phyloP scores from a whole-genome alignment of 2,329 filamentous ascomycete species.

The Clarireedia paspali region DNA sequence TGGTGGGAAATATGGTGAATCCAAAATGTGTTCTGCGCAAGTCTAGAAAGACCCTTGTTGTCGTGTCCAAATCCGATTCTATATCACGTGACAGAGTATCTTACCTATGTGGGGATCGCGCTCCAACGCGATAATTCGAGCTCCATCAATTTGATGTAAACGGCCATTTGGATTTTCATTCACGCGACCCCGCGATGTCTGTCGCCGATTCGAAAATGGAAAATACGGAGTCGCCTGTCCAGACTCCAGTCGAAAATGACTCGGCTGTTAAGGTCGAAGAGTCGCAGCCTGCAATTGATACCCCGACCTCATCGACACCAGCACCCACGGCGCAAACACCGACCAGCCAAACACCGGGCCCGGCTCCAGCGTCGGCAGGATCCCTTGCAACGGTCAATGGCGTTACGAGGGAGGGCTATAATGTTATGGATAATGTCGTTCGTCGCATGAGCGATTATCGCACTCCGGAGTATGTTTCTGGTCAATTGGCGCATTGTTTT shows the following conservation, averaged over 20 bases:
- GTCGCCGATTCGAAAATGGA: neutral
- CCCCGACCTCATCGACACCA: neutral
- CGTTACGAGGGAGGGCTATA: conserved; percentile 24
- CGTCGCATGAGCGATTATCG: conserved; percentile 21
- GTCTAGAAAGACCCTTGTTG: too few species aligned
- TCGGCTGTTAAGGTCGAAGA: conserved; percentile 2
- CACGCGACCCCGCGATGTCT: conserved; percentile 7
- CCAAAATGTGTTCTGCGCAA: too few species aligned
- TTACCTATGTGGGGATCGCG: conserved; percentile 1
- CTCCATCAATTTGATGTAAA: neutral
- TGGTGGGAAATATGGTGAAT: too few species aligned
- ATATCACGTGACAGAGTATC: neutral
- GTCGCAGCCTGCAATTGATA: neutral
- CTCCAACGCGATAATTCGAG: conserved; percentile 9
- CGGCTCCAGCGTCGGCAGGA: neutral
- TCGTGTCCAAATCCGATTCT: neutral
- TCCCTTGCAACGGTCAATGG: conserved; percentile 7
- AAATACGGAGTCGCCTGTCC: conserved; percentile 3
- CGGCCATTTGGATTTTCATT: neutral
- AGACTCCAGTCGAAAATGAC: neutral
- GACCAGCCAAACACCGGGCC: neutral
- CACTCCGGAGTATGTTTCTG: conserved; percentile 25
- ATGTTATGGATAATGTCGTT: conserved; percentile 26
- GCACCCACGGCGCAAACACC: neutral
- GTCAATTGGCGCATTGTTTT: neutral